phyloP scores from a whole-genome alignment of 805 yeast species.

The Candida germanica region DNA sequence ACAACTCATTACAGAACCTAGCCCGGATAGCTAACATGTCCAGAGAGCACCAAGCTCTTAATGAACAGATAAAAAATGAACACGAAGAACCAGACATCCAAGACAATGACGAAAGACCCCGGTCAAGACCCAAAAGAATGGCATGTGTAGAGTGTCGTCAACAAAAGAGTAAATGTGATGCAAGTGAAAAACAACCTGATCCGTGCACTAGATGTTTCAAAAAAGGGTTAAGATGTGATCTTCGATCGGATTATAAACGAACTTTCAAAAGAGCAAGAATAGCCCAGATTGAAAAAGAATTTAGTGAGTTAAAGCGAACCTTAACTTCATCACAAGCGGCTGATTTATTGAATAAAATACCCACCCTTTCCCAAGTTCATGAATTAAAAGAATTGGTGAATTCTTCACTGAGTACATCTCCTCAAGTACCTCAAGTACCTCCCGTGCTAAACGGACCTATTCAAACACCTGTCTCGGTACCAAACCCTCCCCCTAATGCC shows the following conservation, averaged over 20 bases:
- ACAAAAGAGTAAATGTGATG: constrained; percentile 90
- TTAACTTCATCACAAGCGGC: constrained; percentile 36
- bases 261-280: constrained; percentile 84
- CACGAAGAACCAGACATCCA: constrained; percentile 4
- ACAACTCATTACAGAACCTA: constrained; percentile 35
- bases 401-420: neutral
- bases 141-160: constrained; percentile 97
- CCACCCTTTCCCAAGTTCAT: constrained; percentile 17
- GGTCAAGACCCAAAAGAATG: constrained; percentile 47
- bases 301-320: constrained; percentile 61
- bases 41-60: constrained; percentile 34
- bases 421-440: neutral
- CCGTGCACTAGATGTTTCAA: constrained; percentile 83
- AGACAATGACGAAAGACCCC: constrained; percentile 3
- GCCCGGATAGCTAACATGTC: constrained; percentile 45
- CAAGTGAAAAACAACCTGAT: constrained; percentile 66
- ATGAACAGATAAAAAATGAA: constrained; percentile 20
- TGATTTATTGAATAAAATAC: constrained; percentile 26
- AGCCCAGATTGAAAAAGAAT: constrained; percentile 81
- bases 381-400: neutral
- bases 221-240: constrained; percentile 64
- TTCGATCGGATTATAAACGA: constrained; percentile 80
- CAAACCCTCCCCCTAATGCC: neutral
- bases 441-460: neutral
- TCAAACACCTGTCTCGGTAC: neutral